Conservation (phyloP, 176 grass and related monocot species). For the Triticum timopheevii region DNA sequence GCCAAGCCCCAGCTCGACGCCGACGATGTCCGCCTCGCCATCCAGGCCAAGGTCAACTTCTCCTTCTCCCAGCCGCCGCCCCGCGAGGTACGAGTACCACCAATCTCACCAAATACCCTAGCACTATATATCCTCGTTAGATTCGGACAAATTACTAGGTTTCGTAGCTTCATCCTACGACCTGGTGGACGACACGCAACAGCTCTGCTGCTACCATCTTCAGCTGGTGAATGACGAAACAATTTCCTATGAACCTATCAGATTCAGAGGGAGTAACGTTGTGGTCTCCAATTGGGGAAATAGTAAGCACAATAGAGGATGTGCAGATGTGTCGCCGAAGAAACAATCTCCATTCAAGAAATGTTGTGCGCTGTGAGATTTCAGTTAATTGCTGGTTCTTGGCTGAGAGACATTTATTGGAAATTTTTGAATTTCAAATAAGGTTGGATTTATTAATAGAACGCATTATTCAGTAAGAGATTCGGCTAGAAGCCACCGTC, state of each 20-base stretch:
- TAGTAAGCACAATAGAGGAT: background rate
- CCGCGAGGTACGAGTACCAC: conserved; percentile 61
- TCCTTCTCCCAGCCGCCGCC: conserved; percentile 96
- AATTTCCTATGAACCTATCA: too few relatives aligned
- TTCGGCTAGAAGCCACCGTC: background rate
- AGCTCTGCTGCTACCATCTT: background rate
- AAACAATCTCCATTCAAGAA: background rate
- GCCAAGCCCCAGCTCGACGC: conserved; percentile 73
- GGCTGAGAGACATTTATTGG: background rate
- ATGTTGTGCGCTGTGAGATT: background rate
- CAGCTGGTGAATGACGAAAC: background rate
- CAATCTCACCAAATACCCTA: background rate
- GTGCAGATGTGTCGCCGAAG: background rate
- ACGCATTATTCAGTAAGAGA: background rate
- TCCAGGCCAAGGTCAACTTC: conserved; percentile 95
- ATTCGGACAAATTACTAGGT: background rate
- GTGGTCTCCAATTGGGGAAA: background rate
- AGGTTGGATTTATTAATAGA: background rate
- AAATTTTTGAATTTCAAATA: background rate
- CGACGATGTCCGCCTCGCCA: conserved; percentile 84
- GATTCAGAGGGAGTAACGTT: background rate
- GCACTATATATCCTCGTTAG: background rate
- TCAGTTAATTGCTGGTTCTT: conserved; percentile 4
- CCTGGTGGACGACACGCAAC: background rate
- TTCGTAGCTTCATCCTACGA: background rate